Base-by-base conservation (phyloP, 73 alveolate genomes). In the Paramecium pentaurelia region DNA sequence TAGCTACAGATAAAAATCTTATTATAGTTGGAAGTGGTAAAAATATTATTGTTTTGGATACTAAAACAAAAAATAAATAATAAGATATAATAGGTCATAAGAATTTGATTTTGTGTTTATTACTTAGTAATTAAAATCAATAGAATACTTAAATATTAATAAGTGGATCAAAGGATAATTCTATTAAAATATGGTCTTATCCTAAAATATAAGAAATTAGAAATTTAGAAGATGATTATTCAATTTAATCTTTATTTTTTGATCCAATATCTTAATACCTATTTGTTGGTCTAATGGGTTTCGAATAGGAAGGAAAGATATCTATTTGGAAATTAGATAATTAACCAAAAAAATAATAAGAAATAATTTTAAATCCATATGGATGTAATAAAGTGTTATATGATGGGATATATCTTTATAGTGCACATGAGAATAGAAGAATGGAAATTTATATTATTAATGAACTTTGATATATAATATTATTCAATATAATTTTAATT, bases 381-480 rank as follows among this genome's bases (percentile, higher is more conserved):
- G 88, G 88, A n/a, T 75, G 88, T 14, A 75, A 75, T 18, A 75
- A 75, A 75, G 58, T 75, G 0, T 75, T 36, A 12, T 75, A 12
- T 42, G 58, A 42, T 75, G 60, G 60, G 25, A 42, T 8, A 42
- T 30, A 36, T 30, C 47, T 75, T 1, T 75, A 4, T 75, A 38
- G 59, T 75, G 88, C 88, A 1, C 88, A 75, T 38, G 88, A 75
- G 11, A 75, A 75, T 75, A 75, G 40, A 42, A 75, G 88, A 38
- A 37, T 75, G 34, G 88, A 75, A 36, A 32, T 68, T 27, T 25
- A 54, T 54, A 34, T 25, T 18, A 54, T 54, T 54, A 54, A 54
- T 54, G 70, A 54, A 54, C 70, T 54, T 22, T 54, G 70, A 54
- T 54, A 18, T 54, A 9, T n/a, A n/a, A 18, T 18, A 18, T 4